These are phyloP conservation scores for Paramecium caudatum DNA, from an alignment of 73 alveolate genomes.

Conservation along the genomic window DNA sequence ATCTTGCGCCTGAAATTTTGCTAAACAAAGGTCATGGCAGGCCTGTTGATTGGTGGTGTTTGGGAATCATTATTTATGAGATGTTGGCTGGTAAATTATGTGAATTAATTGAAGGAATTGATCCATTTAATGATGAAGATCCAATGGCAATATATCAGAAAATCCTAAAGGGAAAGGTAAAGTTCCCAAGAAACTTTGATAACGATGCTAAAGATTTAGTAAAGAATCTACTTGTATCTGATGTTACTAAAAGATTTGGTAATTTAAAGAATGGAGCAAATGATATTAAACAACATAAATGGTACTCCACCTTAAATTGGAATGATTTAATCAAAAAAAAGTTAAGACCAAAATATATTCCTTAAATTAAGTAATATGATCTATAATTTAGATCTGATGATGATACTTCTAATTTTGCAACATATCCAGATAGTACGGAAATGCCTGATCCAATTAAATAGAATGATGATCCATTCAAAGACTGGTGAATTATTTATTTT, in stretches of 20 bases:
- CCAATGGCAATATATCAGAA: constrained; percentile 98
- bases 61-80: constrained; percentile 96
- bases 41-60: constrained; percentile 95
- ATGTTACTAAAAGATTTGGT: constrained; percentile 90
- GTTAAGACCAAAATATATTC: constrained; percentile 91
- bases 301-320: constrained; percentile 84
- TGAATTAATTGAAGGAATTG: constrained; percentile 83
- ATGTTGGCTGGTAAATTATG: constrained; percentile 86
- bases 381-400: constrained; percentile 75
- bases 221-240: constrained; percentile 91
- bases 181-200: constrained; percentile 92
- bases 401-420: constrained; percentile 91
- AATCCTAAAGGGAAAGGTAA: constrained; percentile 91
- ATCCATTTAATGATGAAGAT: constrained; percentile 97
- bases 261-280: constrained; percentile 91
- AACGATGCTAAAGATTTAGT: constrained; percentile 84
- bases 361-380: constrained; percentile 76
- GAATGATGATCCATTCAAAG: constrained; percentile 93
- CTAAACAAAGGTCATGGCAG: constrained; percentile 90
- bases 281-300: constrained; percentile 93
- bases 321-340: constrained; percentile 79
- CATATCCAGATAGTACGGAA: constrained; percentile 93
- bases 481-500: constrained; percentile 92
- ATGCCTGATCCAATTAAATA: constrained; percentile 80
- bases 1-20: constrained; percentile 81